Evolutionary conservation across 306 rosid species (phyloP).

Genomic region (Lathyrus oleraceus): DNA sequence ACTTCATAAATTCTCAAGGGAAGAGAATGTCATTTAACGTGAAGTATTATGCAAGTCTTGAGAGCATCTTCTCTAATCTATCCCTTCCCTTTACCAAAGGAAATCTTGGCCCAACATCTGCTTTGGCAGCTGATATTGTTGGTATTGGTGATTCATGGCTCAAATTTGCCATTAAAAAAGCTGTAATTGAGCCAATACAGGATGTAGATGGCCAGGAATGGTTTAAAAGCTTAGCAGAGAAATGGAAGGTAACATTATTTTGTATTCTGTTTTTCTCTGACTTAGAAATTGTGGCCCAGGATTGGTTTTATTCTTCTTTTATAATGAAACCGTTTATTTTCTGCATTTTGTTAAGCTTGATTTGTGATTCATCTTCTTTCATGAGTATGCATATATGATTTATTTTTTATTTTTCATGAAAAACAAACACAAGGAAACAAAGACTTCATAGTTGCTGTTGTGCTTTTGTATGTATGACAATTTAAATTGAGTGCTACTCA

Average conservation of each 20-base stretch:
- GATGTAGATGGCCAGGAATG: constrained; percentile 86
- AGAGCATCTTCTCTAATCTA: constrained; percentile 69
- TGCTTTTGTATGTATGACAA: constrained; percentile 11
- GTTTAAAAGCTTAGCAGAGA: constrained; percentile 69
- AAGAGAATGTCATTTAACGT: constrained; percentile 57
- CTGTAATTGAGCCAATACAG: constrained; percentile 67
- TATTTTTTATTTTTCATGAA: not conserved
- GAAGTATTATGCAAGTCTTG: constrained; percentile 67
- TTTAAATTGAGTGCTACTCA: not conserved
- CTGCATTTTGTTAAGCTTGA: constrained; percentile 18
- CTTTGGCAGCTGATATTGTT: constrained; percentile 77
- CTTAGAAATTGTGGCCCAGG: constrained; percentile 5
- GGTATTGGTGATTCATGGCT: constrained; percentile 95
- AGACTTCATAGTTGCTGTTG: not conserved
- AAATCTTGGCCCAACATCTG: constrained; percentile 55
- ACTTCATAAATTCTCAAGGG: constrained; percentile 85
- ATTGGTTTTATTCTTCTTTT: constrained; percentile 13
- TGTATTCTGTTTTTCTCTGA: constrained; percentile 29
- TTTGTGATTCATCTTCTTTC: constrained; percentile 24
- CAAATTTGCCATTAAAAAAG: constrained; percentile 60
- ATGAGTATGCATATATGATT: not conserved
- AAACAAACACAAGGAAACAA: not conserved
- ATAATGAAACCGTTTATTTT: not conserved
- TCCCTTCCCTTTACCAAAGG: constrained; percentile 50
- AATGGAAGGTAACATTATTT: constrained; percentile 84